Percentiles rank a stretch among this genome's conserved stretches.
phyloP scores from a whole-genome alignment of 2,329 filamentous ascomycete genomes.

The Ceratocystis lukuohia region DNA sequence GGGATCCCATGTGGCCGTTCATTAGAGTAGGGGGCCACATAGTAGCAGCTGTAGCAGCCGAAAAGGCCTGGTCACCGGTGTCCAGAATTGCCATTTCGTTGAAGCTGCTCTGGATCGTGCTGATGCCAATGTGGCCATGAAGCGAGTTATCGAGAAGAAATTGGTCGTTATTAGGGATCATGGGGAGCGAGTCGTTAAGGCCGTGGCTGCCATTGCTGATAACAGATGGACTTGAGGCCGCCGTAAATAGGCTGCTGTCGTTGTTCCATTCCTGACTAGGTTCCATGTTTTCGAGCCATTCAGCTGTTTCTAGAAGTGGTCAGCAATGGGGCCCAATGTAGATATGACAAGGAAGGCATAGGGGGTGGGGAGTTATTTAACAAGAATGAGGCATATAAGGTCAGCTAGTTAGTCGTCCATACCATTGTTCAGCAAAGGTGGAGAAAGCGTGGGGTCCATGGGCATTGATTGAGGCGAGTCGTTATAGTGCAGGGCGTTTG shows the following conservation, averaged over 20 bases:
- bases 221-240: slow-evolving; percentile 87
- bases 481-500: slow-evolving; percentile 68
- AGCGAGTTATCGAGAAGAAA: slow-evolving; percentile 15
- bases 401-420: slow-evolving; percentile 70
- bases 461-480: slow-evolving; percentile 58
- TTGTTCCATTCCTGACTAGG: slow-evolving; percentile 8
- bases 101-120: slow-evolving; percentile 70
- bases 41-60: slow-evolving; percentile 29
- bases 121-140: slow-evolving; percentile 42
- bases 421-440: slow-evolving; percentile 54
- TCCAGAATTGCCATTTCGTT: slow-evolving; percentile 45
- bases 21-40: slow-evolving; percentile 61
- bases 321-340: slow-evolving; percentile 10
- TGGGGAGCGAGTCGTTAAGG: slow-evolving; percentile 14
- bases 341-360: not conserved
- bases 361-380: not conserved
- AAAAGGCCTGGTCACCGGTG: slow-evolving; percentile 24
- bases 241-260: slow-evolving; percentile 35
- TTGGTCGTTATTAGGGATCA: slow-evolving; percentile 18
- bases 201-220: slow-evolving; percentile 92
- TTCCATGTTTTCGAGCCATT: slow-evolving; percentile 16
- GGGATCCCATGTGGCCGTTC: slow-evolving; percentile 26
- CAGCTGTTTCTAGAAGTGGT: slow-evolving; percentile 15
- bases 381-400: slow-evolving; percentile 47
- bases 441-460: slow-evolving; percentile 45